Conservation (phyloP, 1,284 basidiomycete genomes). For the Trametes pubescens region DNA sequence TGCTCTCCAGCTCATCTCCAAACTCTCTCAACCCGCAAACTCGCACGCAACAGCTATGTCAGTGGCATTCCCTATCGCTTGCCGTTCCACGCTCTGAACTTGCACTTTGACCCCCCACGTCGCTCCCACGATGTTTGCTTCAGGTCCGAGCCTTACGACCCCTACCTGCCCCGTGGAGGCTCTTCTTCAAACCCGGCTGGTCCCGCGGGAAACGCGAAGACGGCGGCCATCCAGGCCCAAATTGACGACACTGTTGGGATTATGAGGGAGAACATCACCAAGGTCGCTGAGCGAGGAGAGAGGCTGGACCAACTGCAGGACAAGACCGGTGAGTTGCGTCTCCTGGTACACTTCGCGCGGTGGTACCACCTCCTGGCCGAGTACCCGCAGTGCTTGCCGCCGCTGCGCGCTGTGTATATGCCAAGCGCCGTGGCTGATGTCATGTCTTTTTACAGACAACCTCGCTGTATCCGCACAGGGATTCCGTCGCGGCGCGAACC, state of each 20-base stretch:
- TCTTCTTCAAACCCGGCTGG: constrained; percentile 63
- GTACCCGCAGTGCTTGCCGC: constrained; percentile 55
- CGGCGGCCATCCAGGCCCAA: constrained; percentile 91
- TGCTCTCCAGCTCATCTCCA: constrained; percentile 20
- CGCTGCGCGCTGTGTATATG: constrained; percentile 19
- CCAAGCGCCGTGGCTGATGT: constrained; percentile 20
- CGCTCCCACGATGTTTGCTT: constrained; percentile 10
- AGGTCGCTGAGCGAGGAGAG: constrained; percentile 96
- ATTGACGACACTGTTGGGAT: constrained; percentile 96
- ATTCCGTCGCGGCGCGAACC: constrained; percentile 96
- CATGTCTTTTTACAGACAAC: constrained; percentile 69
- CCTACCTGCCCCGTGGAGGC: constrained; percentile 89
- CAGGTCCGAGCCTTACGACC: constrained; percentile 95
- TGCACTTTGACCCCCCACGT: constrained; percentile 4
- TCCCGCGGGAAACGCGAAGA: constrained; percentile 75
- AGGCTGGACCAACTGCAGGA: constrained; percentile 94
- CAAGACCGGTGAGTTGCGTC: constrained; percentile 82
- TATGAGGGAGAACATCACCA: constrained; percentile 98
- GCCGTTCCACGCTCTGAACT: constrained; percentile 21
- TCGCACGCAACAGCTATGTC: constrained; percentile 35
- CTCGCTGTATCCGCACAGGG: constrained; percentile 99
- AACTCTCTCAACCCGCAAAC: constrained; percentile 7
- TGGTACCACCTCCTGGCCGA: constrained; percentile 10
- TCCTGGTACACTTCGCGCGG: neutral
- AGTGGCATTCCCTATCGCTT: constrained; percentile 32